A percentile compares a stretch with the other conserved stretches of the same genome.
phyloP scores from a whole-genome alignment of 2,329 filamentous ascomycete species.

The Mariannaea sp. region DNA sequence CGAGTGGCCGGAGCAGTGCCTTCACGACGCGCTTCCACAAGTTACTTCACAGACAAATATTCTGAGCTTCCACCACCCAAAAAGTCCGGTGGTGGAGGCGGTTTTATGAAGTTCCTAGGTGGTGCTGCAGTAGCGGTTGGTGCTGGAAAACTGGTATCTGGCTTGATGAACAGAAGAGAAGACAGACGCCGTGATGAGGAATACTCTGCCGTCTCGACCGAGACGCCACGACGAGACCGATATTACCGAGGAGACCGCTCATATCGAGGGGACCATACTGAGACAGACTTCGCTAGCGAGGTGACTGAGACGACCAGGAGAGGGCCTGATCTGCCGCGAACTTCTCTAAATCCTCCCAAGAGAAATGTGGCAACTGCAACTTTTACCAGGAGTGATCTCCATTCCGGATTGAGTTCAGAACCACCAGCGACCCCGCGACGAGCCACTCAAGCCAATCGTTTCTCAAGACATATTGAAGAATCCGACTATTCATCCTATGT shows the following conservation, averaged over 20 bases:
- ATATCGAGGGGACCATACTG: slow-evolving; percentile 51
- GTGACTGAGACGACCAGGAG: slow-evolving; percentile 41
- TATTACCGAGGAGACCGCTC: slow-evolving; percentile 53
- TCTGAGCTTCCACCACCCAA: slow-evolving; percentile 50
- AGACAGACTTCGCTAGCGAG: slow-evolving; percentile 18
- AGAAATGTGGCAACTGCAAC: slow-evolving; percentile 50
- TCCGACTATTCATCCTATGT: slow-evolving; percentile 66
- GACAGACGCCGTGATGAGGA: slow-evolving; percentile 59
- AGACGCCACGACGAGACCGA: slow-evolving; percentile 59
- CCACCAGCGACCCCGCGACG: slow-evolving; percentile 54
- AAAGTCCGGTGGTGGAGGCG: slow-evolving; percentile 51
- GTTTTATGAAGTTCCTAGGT: slow-evolving; percentile 65
- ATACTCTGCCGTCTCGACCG: slow-evolving; percentile 66
- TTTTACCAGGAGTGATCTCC: slow-evolving; percentile 53
- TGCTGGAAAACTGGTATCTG: slow-evolving; percentile 65
- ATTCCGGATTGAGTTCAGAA: slow-evolving; percentile 42
- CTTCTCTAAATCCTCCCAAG: slow-evolving; percentile 54
- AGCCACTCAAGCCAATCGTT: slow-evolving; percentile 51
- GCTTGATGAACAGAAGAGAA: slow-evolving; percentile 59
- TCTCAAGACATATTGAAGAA: slow-evolving; percentile 52
- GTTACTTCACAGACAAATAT: slow-evolving; percentile 70
- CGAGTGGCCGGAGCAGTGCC: slow-evolving; percentile 56
- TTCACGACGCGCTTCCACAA: slow-evolving; percentile 59
- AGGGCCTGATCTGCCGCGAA: slow-evolving; percentile 39
- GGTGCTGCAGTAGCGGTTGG: slow-evolving; percentile 66